Percentiles rank a stretch among this genome's conserved stretches.
Conservation (phyloP, 1,284 basidiomycete species). For the Porodaedalea pini region DNA sequence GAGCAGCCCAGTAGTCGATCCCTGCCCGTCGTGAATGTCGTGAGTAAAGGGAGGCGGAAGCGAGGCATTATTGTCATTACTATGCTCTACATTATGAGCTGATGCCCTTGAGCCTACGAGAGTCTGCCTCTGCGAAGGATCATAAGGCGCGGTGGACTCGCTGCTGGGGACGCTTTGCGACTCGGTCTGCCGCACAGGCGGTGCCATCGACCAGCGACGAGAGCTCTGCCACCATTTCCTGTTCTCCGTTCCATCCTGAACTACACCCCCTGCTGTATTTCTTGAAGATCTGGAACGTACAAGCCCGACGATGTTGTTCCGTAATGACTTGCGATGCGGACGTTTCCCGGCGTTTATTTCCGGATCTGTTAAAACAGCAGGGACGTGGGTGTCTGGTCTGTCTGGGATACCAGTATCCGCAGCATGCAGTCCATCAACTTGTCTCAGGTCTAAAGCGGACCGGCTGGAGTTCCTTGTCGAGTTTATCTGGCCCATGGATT, state of each 20-base stretch:
- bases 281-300: background rate
- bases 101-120: too few relatives aligned
- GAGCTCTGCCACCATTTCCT: conserved; percentile 41
- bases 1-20: background rate
- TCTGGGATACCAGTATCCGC: background rate
- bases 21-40: background rate
- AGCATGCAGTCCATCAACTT: background rate
- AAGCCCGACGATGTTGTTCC: conserved; percentile 3
- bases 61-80: background rate
- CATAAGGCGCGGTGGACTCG: conserved; percentile 16
- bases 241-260: background rate
- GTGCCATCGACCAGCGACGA: conserved; percentile 31
- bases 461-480: background rate
- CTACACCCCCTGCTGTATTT: background rate
- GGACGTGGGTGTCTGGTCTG: too few relatives aligned
- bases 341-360: background rate
- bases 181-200: conserved; percentile 12
- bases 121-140: too few relatives aligned
- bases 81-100: too few relatives aligned
- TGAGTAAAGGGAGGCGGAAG: background rate
- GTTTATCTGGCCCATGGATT: conserved; percentile 11
- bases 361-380: background rate
- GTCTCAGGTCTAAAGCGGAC: too few relatives aligned
- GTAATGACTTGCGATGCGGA: conserved; percentile 5
- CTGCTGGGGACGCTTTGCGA: conserved; percentile 1